Base-by-base conservation (phyloP, 805 yeast species). In the Wickerhamomyces hampshirensis region DNA sequence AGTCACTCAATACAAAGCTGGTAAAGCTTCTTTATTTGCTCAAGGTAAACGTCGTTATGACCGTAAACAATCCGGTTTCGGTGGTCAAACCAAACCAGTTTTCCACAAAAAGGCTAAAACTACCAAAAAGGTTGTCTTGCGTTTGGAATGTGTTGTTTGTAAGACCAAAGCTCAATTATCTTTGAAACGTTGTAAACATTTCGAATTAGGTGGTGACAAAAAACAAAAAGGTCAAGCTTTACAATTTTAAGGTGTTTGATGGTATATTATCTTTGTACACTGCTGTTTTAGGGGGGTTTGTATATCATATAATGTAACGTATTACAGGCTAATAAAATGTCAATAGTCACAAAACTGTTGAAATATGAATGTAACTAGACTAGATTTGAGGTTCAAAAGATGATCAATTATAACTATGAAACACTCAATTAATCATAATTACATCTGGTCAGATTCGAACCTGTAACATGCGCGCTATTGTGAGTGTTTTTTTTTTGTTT, bases 21-120 rank as follows among this genome's bases (percentile, higher is more conserved):
- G 99, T 77, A 93, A 93, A 80, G 98, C 98, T 70, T 91, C 98
- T 55, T 82, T 89, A 64, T 88, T 80, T 68, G 96, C 98, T 61
- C 98, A 93, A 79, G 99, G 99, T 84, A 93, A 94, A 91, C 88
- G 99, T 82, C 89, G 99, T 81, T 93, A 93, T 80, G 98, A 93
- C 91, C 96, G 99, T 77, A 93, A 93, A 77, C 98, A 93, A 80
- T 69, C 84, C 64, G 98, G 98, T 88, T 93, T 80, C 77, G 99
- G 99, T 86, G 99, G 99, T 86, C 99, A 93, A 80, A 93, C 98
- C 76, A 93, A 88, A 81, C 98, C 82, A 69, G 84, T 93, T 76
- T 93, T 93, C 97, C 98, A 88, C 85, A 93, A 93, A 86, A 93
- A 93, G 76, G 98, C 98, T 64, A 93, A 93, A 88, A 93, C 98